Base-by-base conservation (phyloP, 306 rosid genomes). In the Glycine latifolia region DNA sequence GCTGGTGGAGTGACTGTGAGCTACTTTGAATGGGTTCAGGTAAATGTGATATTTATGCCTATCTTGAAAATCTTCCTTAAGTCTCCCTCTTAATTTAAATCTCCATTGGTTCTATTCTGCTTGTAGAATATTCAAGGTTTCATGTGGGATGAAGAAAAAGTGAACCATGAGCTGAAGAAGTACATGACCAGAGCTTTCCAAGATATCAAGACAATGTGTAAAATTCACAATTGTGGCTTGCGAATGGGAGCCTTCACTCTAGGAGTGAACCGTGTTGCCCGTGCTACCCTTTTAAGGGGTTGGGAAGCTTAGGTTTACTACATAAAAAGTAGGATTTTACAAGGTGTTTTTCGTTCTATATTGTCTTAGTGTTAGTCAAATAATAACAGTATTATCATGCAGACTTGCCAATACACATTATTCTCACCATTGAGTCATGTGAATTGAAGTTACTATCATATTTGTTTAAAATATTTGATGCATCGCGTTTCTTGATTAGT, bases 1-100 rank as follows among this genome's bases (percentile, higher is more conserved):
- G 81, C 91, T 20, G 93, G 97, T 50, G 94, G 94, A 33, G 97
- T 92, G 58, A 90, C 89, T 0, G 93, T 87, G 79, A 92, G 97
- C 88, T 92, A 92, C 88, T 92, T 92, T 8, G 97, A 90, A 76
- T 92, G 94, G 94, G 97, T 92, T 83, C 97, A 92, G 93, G 94
- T 92, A 56, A 79, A 81, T 62, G 47, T 20, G 20, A 20, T 20
- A 20, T 20, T 20, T 20, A 20, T 20, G n/a, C 63, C 16, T 33
- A 26, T 26, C 5, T 31, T 52, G 48, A 12, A 84, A 84, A 54
- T 73, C 52, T 8, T 59, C 11, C 20, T 58, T 55, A 35, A 83
- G 75, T 61, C 4, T 33, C 8, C 31, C 17, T n/a, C 41, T 54
- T 26, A 26, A 9, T 84, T 15, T 8, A 17, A 31, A 6, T 48